Evolutionary conservation across 2,329 filamentous ascomycete species (phyloP).

Genomic region (Aspergillus quadrilineatus): DNA sequence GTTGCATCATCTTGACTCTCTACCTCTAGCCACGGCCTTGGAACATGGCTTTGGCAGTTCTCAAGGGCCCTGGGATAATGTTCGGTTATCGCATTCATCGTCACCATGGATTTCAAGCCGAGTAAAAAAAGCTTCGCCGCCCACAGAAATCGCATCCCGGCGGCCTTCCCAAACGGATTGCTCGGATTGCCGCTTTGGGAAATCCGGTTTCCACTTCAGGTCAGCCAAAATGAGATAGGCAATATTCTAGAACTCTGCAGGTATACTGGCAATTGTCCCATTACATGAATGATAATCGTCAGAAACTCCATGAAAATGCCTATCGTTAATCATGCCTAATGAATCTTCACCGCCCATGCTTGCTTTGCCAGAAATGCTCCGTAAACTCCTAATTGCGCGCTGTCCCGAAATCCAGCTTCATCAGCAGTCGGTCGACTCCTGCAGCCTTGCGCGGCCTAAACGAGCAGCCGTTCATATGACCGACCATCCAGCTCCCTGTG

Average conservation of each 20-base stretch:
- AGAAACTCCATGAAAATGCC: background rate
- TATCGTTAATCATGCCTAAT: background rate
- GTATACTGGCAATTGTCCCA: background rate
- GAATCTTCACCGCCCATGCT: background rate
- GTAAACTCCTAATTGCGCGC: conserved; percentile 12
- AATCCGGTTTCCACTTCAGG: background rate
- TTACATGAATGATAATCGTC: background rate
- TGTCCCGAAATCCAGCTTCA: conserved; percentile 74
- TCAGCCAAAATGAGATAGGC: background rate
- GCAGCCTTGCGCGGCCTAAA: conserved; percentile 73
- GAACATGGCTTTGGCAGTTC: no score
- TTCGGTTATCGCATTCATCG: no score
- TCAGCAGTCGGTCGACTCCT: conserved; percentile 78
- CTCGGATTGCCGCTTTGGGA: conserved; percentile 19
- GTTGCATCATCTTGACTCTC: background rate
- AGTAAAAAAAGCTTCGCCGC: background rate
- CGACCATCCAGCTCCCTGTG: conserved; percentile 29
- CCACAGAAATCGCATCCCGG: background rate
- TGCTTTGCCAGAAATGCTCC: background rate
- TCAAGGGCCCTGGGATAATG: no score
- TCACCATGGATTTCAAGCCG: background rate
- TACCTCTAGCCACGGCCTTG: background rate
- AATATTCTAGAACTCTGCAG: background rate
- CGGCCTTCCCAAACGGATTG: background rate
- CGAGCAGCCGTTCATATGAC: conserved; percentile 29